Percentiles rank a stretch among this genome's conserved stretches.
These are phyloP conservation scores for Trichosporon sp. DNA, from an alignment of 1,284 basidiomycete species.

Conservation along the genomic window DNA sequence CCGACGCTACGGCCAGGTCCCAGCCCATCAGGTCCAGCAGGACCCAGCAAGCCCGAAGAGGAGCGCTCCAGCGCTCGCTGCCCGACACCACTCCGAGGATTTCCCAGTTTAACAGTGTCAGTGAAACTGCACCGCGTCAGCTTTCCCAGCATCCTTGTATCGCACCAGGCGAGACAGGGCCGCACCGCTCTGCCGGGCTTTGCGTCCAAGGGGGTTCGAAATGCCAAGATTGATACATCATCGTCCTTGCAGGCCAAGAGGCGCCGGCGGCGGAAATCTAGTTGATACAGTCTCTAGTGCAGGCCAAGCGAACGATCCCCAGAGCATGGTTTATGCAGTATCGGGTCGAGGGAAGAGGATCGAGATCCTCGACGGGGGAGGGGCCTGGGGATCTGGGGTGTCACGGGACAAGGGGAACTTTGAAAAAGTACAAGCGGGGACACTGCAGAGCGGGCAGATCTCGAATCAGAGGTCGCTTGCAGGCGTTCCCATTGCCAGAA, in stretches of 20 bases:
- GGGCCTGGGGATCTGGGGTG: background rate
- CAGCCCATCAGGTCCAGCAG: background rate
- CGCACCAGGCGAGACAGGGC: too few relatives aligned
- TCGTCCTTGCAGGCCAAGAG: background rate
- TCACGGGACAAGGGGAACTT: background rate
- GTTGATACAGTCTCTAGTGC: background rate
- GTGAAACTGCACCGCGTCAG: background rate
- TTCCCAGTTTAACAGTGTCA: background rate
- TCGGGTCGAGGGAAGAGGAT: background rate
- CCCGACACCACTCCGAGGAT: background rate
- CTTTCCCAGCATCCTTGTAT: background rate
- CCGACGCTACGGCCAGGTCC: background rate
- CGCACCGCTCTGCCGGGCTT: background rate
- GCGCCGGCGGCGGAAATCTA: background rate
- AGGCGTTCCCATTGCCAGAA: background rate
- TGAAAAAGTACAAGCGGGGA: background rate
- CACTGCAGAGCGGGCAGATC: background rate
- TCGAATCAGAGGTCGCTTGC: background rate
- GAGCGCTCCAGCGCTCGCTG: too few relatives aligned
- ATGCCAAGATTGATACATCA: constrained; percentile 1
- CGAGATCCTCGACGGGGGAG: too few relatives aligned
- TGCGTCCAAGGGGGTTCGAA: background rate
- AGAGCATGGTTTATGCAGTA: background rate
- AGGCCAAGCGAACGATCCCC: background rate
- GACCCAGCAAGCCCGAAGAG: too few relatives aligned